These are phyloP conservation scores for Backusella tuberculispora DNA, from an alignment of 192 early-diverging fungal species.

Conservation along the genomic window DNA sequence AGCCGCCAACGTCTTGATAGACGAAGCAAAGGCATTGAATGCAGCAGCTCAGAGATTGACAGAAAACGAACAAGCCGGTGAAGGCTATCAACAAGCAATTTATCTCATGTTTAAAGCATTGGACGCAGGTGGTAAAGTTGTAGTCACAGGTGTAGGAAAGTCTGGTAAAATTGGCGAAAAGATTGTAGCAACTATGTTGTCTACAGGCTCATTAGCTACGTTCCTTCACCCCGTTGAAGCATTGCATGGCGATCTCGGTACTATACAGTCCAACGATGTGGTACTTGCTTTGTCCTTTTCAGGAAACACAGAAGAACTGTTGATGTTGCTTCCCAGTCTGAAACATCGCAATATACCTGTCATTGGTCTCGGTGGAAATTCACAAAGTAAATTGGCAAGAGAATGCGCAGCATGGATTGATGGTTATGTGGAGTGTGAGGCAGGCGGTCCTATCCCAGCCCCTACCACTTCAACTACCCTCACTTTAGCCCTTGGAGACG, in stretches of 20 bases:
- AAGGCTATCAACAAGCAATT: slow-evolving; percentile 45
- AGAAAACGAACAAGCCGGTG: background rate
- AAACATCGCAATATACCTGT: slow-evolving; percentile 44
- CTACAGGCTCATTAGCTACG: slow-evolving; percentile 41
- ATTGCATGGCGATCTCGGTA: slow-evolving; percentile 50
- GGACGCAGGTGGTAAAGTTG: slow-evolving; percentile 47
- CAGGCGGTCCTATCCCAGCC: slow-evolving; percentile 44
- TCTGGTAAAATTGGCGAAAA: slow-evolving; percentile 55
- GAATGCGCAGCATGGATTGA: slow-evolving; percentile 48
- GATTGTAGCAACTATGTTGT: slow-evolving; percentile 47
- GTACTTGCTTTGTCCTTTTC: slow-evolving; percentile 51
- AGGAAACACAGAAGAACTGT: slow-evolving; percentile 50
- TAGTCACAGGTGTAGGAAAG: slow-evolving; percentile 53
- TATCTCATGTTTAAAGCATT: slow-evolving; percentile 37
- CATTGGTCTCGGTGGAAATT: slow-evolving; percentile 47
- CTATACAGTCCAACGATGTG: slow-evolving; percentile 37
- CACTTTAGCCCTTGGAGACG: slow-evolving; percentile 50
- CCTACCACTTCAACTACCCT: slow-evolving; percentile 51
- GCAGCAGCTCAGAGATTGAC: slow-evolving; percentile 41
- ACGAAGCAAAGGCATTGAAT: slow-evolving; percentile 41
- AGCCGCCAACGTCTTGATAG: slow-evolving; percentile 41
- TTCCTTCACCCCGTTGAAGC: slow-evolving; percentile 53
- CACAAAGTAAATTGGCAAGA: slow-evolving; percentile 44
- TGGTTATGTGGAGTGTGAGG: slow-evolving; percentile 42
- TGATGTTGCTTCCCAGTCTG: slow-evolving; percentile 42